Percentiles rank a stretch among this genome's conserved stretches.
These are phyloP conservation scores for Aphanomyces stellatus DNA, from an alignment of 352 stramenopile genomes.

Conservation along the genomic window DNA sequence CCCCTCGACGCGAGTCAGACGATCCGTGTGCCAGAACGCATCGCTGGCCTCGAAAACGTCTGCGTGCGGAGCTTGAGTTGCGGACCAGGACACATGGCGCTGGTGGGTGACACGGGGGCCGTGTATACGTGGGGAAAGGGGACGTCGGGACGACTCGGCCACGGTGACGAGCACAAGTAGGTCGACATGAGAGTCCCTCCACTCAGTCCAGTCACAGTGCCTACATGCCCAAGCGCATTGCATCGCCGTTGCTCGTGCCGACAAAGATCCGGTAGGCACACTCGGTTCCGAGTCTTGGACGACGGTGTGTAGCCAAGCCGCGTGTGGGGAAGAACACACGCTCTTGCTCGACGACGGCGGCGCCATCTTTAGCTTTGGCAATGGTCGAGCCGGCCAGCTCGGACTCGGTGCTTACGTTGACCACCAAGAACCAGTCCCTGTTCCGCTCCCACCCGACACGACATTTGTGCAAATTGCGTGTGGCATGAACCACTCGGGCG, in stretches of 20 bases:
- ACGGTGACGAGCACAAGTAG: conserved; percentile 25
- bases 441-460: not conserved
- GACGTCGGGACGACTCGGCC: conserved; percentile 24
- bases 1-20: not conserved
- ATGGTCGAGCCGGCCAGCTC: not conserved
- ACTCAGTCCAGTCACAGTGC: not conserved
- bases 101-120: not conserved
- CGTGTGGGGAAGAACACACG: conserved; percentile 10
- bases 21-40: not conserved
- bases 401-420: not conserved
- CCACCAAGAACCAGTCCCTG: not conserved
- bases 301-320: not conserved
- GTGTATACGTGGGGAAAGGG: conserved; percentile 32
- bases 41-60: conserved; percentile 2
- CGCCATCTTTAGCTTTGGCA: not conserved
- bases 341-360: not conserved
- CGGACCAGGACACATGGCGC: not conserved
- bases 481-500: conserved; percentile 12
- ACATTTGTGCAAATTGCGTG: not conserved
- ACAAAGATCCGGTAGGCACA: not conserved
- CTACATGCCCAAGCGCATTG: not conserved
- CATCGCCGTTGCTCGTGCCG: not conserved
- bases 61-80: not conserved
- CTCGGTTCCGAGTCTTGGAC: not conserved
- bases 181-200: not conserved